Conservation (phyloP, 1,284 basidiomycete species). For the Marasmius tenuissimus region DNA sequence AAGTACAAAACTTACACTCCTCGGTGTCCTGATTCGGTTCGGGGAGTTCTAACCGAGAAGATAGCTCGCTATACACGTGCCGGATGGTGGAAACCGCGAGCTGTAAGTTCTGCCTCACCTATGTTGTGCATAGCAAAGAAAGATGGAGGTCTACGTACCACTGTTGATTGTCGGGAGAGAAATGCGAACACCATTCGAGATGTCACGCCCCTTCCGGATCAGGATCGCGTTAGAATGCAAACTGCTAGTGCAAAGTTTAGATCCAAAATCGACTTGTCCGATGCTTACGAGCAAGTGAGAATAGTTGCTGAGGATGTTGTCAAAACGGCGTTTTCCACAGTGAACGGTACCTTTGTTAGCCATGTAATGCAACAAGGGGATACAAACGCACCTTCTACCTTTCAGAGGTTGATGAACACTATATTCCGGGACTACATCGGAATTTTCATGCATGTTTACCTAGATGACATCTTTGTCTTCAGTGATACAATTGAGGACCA, state of each 20-base stretch:
- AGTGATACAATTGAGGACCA: constrained; percentile 29
- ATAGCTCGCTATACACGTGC: background rate
- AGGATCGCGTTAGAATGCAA: background rate
- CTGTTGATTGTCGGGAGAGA: background rate
- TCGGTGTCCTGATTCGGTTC: background rate
- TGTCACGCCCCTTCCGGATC: background rate
- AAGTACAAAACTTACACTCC: background rate
- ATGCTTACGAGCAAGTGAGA: too few species aligned
- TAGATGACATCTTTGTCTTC: constrained; percentile 40
- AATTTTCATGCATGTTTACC: constrained; percentile 28
- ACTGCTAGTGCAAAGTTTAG: background rate
- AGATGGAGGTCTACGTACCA: background rate
- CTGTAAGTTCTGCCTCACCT: background rate
- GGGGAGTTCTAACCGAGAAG: background rate
- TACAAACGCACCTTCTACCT: constrained; percentile 12
- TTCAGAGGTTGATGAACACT: constrained; percentile 20
- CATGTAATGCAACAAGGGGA: background rate
- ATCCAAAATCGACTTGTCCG: too few species aligned
- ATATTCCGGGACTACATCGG: constrained; percentile 27
- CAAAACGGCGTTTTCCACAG: too few species aligned
- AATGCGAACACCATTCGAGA: background rate
- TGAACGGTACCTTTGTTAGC: too few species aligned
- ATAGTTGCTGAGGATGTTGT: too few species aligned
- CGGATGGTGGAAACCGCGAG: background rate
- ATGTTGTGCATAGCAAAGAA: background rate